These are phyloP conservation scores for Ogataea hybrid DNA, from an alignment of 1,139 yeast species.

Conservation along the genomic window DNA sequence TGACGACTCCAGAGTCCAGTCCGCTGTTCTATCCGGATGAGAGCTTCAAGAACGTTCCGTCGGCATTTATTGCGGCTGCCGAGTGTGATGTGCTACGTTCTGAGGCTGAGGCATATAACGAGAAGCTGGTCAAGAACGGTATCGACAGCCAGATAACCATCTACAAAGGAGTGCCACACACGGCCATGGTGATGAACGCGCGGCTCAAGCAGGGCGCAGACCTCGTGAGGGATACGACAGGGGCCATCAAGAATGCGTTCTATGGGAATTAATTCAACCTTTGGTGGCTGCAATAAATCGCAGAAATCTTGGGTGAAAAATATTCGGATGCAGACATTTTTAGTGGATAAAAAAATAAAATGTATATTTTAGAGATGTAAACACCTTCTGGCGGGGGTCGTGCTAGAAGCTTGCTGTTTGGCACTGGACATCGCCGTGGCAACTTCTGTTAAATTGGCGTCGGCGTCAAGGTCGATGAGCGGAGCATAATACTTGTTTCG, in stretches of 20 bases:
- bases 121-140: conserved; percentile 41
- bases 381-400: not conserved
- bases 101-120: conserved; percentile 44
- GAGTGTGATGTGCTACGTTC: conserved; percentile 47
- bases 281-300: too few relatives aligned
- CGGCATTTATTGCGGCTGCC: conserved; percentile 43
- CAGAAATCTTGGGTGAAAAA: too few relatives aligned
- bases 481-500: conserved; percentile 2
- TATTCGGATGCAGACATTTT: too few relatives aligned
- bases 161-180: conserved; percentile 47
- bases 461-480: not conserved
- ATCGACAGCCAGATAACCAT: conserved; percentile 36
- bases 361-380: not conserved
- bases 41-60: conserved; percentile 41
- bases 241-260: conserved; percentile 33
- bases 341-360: not conserved
- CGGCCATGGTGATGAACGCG: conserved; percentile 49
- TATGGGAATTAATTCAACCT: not conserved
- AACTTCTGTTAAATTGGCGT: not conserved
- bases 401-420: not conserved
- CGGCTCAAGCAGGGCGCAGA: conserved; percentile 39
- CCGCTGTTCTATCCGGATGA: conserved; percentile 44
- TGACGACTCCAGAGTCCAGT: conserved; percentile 42
- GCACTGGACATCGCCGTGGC: not conserved
- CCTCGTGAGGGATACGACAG: conserved; percentile 31